phyloP scores from a whole-genome alignment of 257 asterid genomes.

The Jacaranda mimosifolia region DNA sequence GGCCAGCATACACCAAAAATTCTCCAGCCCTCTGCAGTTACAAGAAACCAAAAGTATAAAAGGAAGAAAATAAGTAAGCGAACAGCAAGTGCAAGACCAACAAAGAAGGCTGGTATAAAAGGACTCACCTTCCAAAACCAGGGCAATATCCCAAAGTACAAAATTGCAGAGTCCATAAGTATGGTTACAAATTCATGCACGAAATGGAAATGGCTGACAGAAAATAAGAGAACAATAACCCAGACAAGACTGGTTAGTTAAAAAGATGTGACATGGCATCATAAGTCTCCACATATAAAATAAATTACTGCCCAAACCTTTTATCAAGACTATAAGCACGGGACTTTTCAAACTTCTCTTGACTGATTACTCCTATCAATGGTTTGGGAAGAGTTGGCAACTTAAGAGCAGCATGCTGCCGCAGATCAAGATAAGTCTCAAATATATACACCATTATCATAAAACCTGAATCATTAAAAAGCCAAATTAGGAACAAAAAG shows the following conservation, averaged over 20 bases:
- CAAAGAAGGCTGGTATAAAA: slow-evolving; percentile 18
- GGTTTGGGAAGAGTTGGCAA: slow-evolving; percentile 87
- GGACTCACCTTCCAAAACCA: slow-evolving; percentile 96
- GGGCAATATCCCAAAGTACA: slow-evolving; percentile 83
- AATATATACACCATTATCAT: slow-evolving; percentile 85
- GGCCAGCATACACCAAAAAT: slow-evolving; percentile 66
- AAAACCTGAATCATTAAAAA: slow-evolving; percentile 67
- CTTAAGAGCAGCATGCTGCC: slow-evolving; percentile 91
- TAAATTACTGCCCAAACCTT: slow-evolving; percentile 58
- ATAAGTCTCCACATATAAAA: slow-evolving; percentile 14
- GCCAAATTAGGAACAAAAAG: slow-evolving; percentile 17
- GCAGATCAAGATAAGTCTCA: slow-evolving; percentile 86
- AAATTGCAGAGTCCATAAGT: slow-evolving; percentile 83
- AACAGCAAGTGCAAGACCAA: slow-evolving; percentile 29
- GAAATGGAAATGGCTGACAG: slow-evolving; percentile 83
- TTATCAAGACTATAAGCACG: slow-evolving; percentile 96
- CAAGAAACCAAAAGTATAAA: slow-evolving; percentile 19
- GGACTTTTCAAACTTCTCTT: slow-evolving; percentile 92
- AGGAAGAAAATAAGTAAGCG: slow-evolving; percentile 19
- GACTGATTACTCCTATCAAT: slow-evolving; percentile 87
- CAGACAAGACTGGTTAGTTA: slow-evolving; percentile 31
- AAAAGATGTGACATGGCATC: slow-evolving; percentile 10
- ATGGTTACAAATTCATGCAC: slow-evolving; percentile 81
- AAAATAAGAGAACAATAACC: slow-evolving; percentile 27
- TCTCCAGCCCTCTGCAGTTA: slow-evolving; percentile 79